phyloP scores from a whole-genome alignment of 139 green algal genomes.

The Ettlia oleoabundans region DNA sequence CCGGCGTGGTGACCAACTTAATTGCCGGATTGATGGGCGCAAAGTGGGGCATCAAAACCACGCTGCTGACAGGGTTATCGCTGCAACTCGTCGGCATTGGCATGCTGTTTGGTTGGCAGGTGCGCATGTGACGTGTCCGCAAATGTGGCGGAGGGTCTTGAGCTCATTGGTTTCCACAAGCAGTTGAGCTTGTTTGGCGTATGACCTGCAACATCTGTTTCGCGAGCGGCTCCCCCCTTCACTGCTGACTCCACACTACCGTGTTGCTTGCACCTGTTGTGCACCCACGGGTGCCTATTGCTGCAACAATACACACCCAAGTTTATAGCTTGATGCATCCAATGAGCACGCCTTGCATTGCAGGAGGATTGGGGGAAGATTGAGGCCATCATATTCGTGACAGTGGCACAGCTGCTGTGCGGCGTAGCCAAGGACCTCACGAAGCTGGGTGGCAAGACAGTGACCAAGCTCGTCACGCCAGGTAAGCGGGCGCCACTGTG shows the following conservation, averaged over 20 bases:
- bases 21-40: slow-evolving; percentile 74
- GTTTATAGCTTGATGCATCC: too few relatives aligned
- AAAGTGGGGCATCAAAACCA: slow-evolving; percentile 83
- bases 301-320: too few relatives aligned
- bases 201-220: too few relatives aligned
- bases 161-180: too few relatives aligned
- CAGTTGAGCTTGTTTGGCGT: too few relatives aligned
- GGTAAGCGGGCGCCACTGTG: slow-evolving; percentile 56
- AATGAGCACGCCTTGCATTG: background rate
- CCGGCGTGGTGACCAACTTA: slow-evolving; percentile 85
- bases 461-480: slow-evolving; percentile 87
- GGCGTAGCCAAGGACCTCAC: slow-evolving; percentile 90
- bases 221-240: too few relatives aligned
- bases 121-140: background rate
- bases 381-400: slow-evolving; percentile 77
- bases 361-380: slow-evolving; percentile 28
- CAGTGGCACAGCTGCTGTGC: slow-evolving; percentile 72
- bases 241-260: too few relatives aligned
- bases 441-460: slow-evolving; percentile 89
- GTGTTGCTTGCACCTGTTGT: too few relatives aligned
- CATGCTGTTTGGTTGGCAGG: slow-evolving; percentile 83
- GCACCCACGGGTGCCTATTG: too few relatives aligned
- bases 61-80: slow-evolving; percentile 70
- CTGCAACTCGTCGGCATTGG: slow-evolving; percentile 74
- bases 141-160: background rate